Evolutionary conservation across 805 yeast genomes (phyloP).

Genomic region (Monosporozyma servazzii): DNA sequence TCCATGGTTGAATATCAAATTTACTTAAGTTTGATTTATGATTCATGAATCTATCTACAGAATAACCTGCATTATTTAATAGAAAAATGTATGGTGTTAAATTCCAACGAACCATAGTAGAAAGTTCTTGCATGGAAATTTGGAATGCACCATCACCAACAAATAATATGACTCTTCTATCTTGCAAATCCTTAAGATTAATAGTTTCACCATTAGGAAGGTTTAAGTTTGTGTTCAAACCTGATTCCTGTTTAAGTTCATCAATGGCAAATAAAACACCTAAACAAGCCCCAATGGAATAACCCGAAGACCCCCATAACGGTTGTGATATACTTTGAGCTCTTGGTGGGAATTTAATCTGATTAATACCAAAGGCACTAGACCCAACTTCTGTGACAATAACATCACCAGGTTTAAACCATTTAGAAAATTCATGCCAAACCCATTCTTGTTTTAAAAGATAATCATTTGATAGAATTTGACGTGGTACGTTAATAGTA

Average conservation of each 20-base stretch:
- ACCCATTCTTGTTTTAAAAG: slow-evolving; percentile 36
- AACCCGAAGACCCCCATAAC: slow-evolving; percentile 61
- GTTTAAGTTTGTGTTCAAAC: neutral
- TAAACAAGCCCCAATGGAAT: slow-evolving; percentile 52
- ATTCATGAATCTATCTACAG: slow-evolving; percentile 54
- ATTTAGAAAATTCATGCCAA: slow-evolving; percentile 43
- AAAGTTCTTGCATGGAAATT: slow-evolving; percentile 55
- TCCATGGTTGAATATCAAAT: slow-evolving; percentile 58
- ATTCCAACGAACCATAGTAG: slow-evolving; percentile 47
- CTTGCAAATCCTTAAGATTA: neutral
- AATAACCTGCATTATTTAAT: slow-evolving; percentile 57
- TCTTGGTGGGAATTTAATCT: slow-evolving; percentile 44
- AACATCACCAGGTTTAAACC: slow-evolving; percentile 49
- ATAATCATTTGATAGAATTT: slow-evolving; percentile 12
- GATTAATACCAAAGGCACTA: slow-evolving; percentile 52
- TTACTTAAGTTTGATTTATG: slow-evolving; percentile 43
- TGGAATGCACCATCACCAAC: slow-evolving; percentile 67
- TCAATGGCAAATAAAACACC: slow-evolving; percentile 54
- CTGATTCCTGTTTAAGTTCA: slow-evolving; percentile 26
- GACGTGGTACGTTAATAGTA: slow-evolving; percentile 23
- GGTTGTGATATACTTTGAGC: slow-evolving; percentile 50
- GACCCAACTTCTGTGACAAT: slow-evolving; percentile 60
- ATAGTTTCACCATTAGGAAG: neutral
- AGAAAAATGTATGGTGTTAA: slow-evolving; percentile 50
- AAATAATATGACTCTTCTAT: slow-evolving; percentile 44